Evolutionary conservation across 2,329 filamentous ascomycete genomes (phyloP), one percentile per base, ranked within the genome.

Genomic region (Anthostomella pinea): DNA sequence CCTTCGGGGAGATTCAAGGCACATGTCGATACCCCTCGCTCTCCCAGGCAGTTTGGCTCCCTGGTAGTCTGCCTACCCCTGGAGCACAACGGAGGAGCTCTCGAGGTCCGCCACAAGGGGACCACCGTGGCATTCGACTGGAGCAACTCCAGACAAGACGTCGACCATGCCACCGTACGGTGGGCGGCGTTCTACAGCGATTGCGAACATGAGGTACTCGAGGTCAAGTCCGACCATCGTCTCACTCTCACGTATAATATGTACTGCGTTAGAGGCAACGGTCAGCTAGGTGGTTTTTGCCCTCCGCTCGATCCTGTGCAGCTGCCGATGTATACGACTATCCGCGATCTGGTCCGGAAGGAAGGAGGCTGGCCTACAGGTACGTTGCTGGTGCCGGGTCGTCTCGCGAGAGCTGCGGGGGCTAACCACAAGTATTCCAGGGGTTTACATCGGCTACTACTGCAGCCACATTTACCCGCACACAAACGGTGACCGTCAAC

Each of bases 161-260:
- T 25, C 9, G 27, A 28, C 5, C 8, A 39, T 1, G 5, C 35
- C 1, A 13, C 38, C 3, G 52, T 68, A 10, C 42, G 58, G 22
- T 77, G 72, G 72, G 69, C 69, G 0, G 72, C 73, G 0, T 77
- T 77, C 56, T 73, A 73, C 41, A 59, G 64, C 35, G 70, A 75
- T 49, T 75, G 70, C 45, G 66, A 75, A 40, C 73, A 77, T 35
- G 70, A 77, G 43, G 66, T 77, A 2, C 47, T 67, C 0, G 63
- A 69, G 10, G 67, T 82, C 5, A 71, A 58, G 0, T 45, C 57
- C 1, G 76, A 77, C 0, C 64, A 81, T 38, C 69, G 74, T 0
- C 43, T 82, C 11, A 81, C 73, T 0, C 52, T 83, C 15, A 81
- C 76, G 0, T 81, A 82, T 57, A 81, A 81, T 39, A 58, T 83